Base-by-base conservation (phyloP, 768 basidiomycete species). In the Boletus eberwhitei region DNA sequence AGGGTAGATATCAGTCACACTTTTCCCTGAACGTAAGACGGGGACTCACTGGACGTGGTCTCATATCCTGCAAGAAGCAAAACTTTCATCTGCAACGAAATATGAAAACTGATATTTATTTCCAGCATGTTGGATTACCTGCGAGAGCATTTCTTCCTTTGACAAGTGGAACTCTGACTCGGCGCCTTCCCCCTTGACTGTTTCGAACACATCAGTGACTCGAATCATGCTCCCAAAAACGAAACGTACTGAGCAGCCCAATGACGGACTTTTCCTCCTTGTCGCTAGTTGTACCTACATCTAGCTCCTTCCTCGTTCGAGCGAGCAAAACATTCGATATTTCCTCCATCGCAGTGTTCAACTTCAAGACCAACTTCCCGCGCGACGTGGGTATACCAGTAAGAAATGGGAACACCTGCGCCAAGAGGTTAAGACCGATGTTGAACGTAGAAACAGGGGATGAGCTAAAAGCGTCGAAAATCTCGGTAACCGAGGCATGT, bases 241-340 rank as follows among this genome's bases (percentile, higher is more conserved):
- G 7, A 29, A 29, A 29, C 67, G 12, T 50, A 65, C 69, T 63
- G 35, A 70, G 40, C 0, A 62, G 38, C 37, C 67, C 65, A 4
- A 70, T 68, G 11, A 70, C 48, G 1, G 69, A 68, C 26, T 53
- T 63, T 5, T 68, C 68, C 22, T 62, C 65, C 31, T 65, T 57
- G n/a, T 46, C 64, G 1, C 49, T 61, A 32, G 63, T 55, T 0
- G 60, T 57, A 17, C 57, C 57, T 0, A 59, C 52, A 11, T 71
- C 70, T 35, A 69, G 60, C 44, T 72, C 77, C 37, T 64, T 61
- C 51, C 72, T 65, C 7, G 69, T 75, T 53, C 72, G 68, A 24
- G 71, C 65, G 5, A 81, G 54, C 2, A 82, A 56, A 6, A 66
- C 65, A 39, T 72, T 69, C 0, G 76, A 79, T 38, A 81, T 78